phyloP scores from a whole-genome alignment of 2,329 filamentous ascomycete species.

The Penicillium vulpinum region DNA sequence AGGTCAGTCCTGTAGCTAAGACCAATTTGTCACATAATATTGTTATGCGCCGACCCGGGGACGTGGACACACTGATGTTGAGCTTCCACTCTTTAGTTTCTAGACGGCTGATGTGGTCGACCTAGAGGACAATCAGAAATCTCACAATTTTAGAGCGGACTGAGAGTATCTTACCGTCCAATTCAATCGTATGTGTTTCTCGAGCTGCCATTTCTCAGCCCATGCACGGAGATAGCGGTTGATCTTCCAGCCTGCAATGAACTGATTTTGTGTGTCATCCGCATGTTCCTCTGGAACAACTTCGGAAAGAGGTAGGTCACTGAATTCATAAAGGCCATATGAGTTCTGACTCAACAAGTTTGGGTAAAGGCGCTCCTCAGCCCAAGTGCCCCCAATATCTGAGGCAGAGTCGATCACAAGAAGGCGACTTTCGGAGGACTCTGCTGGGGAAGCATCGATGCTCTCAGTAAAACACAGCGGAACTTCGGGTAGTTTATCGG shows the following conservation, averaged over 20 bases:
- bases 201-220: constrained; percentile 24
- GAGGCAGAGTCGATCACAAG: constrained; percentile 28
- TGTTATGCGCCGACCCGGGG: background rate
- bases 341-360: constrained; percentile 32
- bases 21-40: constrained; percentile 31
- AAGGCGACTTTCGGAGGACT: constrained; percentile 11
- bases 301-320: constrained; percentile 23
- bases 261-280: constrained; percentile 10
- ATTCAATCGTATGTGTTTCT: constrained; percentile 24
- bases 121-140: constrained; percentile 11
- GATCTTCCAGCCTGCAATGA: constrained; percentile 31
- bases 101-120: constrained; percentile 22
- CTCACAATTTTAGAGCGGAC: background rate
- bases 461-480: constrained; percentile 15
- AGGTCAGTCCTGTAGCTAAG: constrained; percentile 30
- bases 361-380: constrained; percentile 29
- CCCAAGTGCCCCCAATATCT: constrained; percentile 31
- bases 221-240: constrained; percentile 28
- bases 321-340: constrained; percentile 32
- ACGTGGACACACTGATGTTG: constrained; percentile 9
- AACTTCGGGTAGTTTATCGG: background rate
- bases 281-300: constrained; percentile 15
- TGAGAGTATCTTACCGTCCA: constrained; percentile 18
- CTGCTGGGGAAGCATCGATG: background rate
- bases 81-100: constrained; percentile 26